Evolutionary conservation across 805 yeast genomes (phyloP).

Genomic region (Saccharomycopsis sp.): DNA sequence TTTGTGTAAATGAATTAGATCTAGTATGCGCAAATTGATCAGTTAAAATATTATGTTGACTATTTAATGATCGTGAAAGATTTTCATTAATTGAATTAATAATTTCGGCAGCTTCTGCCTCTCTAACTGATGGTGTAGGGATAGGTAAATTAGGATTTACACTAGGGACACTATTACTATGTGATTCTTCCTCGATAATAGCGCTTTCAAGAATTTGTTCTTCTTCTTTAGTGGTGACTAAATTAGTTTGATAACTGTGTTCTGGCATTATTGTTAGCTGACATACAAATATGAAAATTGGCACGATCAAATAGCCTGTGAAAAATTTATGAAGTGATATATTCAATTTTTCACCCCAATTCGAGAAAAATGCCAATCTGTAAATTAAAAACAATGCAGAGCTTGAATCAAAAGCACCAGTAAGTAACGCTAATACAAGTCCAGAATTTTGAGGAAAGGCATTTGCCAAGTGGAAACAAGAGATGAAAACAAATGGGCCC

Average conservation of each 20-base stretch:
- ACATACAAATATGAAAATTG: constrained; percentile 66
- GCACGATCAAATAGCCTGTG: constrained; percentile 60
- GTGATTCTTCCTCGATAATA: constrained; percentile 1
- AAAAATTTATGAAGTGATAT: constrained; percentile 56
- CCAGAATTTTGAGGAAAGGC: constrained; percentile 81
- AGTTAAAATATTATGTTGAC: constrained; percentile 12
- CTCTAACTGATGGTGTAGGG: constrained; percentile 3
- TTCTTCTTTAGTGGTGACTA: background rate
- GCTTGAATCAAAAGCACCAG: constrained; percentile 93
- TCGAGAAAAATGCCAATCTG: constrained; percentile 41
- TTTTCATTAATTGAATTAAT: constrained; percentile 18
- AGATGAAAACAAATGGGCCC: constrained; percentile 90
- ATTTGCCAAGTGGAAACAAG: constrained; percentile 85
- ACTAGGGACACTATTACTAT: too few species aligned
- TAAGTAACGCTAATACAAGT: constrained; percentile 66
- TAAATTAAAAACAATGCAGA: constrained; percentile 80
- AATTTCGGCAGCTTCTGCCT: background rate
- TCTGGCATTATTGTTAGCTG: constrained; percentile 77
- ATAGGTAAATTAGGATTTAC: constrained; percentile 15
- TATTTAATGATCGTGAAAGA: constrained; percentile 14
- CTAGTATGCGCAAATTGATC: constrained; percentile 19
- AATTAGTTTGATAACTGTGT: constrained; percentile 44
- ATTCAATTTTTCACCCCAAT: constrained; percentile 8
- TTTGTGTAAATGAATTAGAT: constrained; percentile 20
- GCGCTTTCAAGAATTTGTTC: constrained; percentile 3